Evolutionary conservation across 2,329 filamentous ascomycete genomes (phyloP), one percentile per base, ranked within the genome.

Genomic region (Apiospora koreana): DNA sequence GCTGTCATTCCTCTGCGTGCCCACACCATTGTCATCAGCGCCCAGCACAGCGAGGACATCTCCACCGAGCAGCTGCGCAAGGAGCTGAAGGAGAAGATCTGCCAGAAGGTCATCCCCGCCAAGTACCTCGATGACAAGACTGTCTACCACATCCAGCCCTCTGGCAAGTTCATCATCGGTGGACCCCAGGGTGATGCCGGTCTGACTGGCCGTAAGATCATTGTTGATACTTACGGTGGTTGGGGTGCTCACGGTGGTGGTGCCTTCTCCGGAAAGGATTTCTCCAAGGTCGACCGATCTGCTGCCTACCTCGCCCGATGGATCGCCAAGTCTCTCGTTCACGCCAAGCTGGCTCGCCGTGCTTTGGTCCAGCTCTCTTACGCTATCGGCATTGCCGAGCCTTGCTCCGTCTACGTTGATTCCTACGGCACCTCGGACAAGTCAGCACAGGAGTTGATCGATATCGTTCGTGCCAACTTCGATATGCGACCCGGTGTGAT

Each of bases 221-320:
- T 98, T 76, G 96, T 99, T 83, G 96, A 99, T 87, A 98, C 96
- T 84, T 99, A 99, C 87, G 96, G 96, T 88, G 96, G 96, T 80
- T 98, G 96, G 96, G 96, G 96, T 87, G 96, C 96, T 79, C 96
- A 99, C 89, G 96, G 96, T 89, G 96, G 96, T 89, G 96, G 96
- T 92, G 96, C 96, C 84, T 99, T 99, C 93, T 98, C 96, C 80
- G 96, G 96, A 81, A 99, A 99, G 92, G 96, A 99, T 85, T 99
- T 98, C 91, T 98, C 94, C 90, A 99, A 99, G 91, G 96, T 99
- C 85, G 96, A 99, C 83, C 94, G 96, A 79, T 98, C 96, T 69
- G 96, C 96, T 76, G 96, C 96, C 80, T 99, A 99, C 87, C 91
- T 98, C 77, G 95, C 90, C 77, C 94, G 96, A 83, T 99, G 96